phyloP scores from a whole-genome alignment of 805 yeast species.

The Pichia cephalocereana region DNA sequence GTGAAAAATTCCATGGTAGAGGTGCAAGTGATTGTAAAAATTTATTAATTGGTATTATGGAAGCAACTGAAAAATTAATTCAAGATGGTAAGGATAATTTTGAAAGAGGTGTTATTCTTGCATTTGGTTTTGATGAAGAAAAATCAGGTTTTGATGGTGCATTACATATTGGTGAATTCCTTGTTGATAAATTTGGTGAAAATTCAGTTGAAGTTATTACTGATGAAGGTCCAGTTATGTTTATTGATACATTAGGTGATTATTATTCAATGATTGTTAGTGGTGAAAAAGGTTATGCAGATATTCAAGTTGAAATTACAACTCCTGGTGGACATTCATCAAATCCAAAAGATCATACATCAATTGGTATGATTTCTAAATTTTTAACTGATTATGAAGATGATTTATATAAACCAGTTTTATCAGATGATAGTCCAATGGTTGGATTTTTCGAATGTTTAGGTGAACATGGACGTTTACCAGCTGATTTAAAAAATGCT shows the following conservation, averaged over 20 bases:
- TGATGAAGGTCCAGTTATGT: slow-evolving; percentile 43
- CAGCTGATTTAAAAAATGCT: slow-evolving; percentile 5
- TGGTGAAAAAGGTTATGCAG: slow-evolving; percentile 35
- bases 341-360: slow-evolving; percentile 59
- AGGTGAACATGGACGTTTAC: slow-evolving; percentile 38
- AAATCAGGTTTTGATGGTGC: slow-evolving; percentile 61
- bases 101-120: slow-evolving; percentile 49
- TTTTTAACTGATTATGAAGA: slow-evolving; percentile 47
- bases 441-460: slow-evolving; percentile 49
- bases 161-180: slow-evolving; percentile 32
- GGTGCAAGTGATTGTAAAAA: slow-evolving; percentile 75
- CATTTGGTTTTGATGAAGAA: slow-evolving; percentile 80
- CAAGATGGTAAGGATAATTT: slow-evolving; percentile 39
- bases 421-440: slow-evolving; percentile 51
- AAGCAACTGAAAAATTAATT: slow-evolving; percentile 51
- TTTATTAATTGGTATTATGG: slow-evolving; percentile 54
- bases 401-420: slow-evolving; percentile 39
- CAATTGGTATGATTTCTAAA: slow-evolving; percentile 65
- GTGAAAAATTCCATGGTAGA: slow-evolving; percentile 60
- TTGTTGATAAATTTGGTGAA: slow-evolving; percentile 48
- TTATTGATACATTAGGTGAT: slow-evolving; percentile 31
- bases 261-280: slow-evolving; percentile 12
- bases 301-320: slow-evolving; percentile 37
- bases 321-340: slow-evolving; percentile 56
- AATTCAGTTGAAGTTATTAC: slow-evolving; percentile 52